Evolutionary conservation across 129 eudicot genomes (phyloP).

Genomic region (Kitagawia praeruptora): DNA sequence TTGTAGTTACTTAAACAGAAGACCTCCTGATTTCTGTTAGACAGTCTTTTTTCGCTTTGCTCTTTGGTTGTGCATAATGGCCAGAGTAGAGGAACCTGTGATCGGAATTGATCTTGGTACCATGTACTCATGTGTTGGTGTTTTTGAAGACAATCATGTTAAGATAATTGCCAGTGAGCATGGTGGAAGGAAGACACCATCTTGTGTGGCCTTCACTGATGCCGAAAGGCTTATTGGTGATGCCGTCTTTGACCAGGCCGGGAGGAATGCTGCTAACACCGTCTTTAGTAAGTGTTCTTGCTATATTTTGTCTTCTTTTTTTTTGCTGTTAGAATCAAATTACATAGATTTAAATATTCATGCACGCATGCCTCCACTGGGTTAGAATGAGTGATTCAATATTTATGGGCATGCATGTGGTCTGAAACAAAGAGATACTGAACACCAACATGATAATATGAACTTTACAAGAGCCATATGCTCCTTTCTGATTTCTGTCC

Average conservation of each 20-base stretch:
- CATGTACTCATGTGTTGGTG: not conserved
- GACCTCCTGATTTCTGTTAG: not conserved
- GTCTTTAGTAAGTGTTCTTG: not conserved
- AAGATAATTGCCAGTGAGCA: not conserved
- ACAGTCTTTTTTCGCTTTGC: not conserved
- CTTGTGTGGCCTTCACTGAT: conserved; percentile 8
- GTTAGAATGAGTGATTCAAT: too few relatives aligned
- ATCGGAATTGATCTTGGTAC: too few relatives aligned
- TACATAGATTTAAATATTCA: not conserved
- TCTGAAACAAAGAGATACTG: too few relatives aligned
- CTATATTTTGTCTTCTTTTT: not conserved
- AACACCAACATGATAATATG: too few relatives aligned
- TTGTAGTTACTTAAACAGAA: not conserved
- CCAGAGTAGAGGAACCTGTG: conserved; percentile 14
- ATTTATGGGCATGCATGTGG: too few relatives aligned
- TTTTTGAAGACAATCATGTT: not conserved
- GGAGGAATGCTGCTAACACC: not conserved
- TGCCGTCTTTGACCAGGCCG: not conserved
- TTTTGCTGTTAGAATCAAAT: not conserved
- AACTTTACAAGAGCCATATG: too few relatives aligned
- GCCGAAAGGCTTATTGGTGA: not conserved
- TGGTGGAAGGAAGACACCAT: not conserved
- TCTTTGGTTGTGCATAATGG: not conserved
- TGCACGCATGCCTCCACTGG: too few relatives aligned
- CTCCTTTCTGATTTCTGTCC: too few relatives aligned